Percentiles rank a stretch among this genome's conserved stretches.
phyloP scores from a whole-genome alignment of 108 stramenopile genomes.

The Licmophora abbreviata region DNA sequence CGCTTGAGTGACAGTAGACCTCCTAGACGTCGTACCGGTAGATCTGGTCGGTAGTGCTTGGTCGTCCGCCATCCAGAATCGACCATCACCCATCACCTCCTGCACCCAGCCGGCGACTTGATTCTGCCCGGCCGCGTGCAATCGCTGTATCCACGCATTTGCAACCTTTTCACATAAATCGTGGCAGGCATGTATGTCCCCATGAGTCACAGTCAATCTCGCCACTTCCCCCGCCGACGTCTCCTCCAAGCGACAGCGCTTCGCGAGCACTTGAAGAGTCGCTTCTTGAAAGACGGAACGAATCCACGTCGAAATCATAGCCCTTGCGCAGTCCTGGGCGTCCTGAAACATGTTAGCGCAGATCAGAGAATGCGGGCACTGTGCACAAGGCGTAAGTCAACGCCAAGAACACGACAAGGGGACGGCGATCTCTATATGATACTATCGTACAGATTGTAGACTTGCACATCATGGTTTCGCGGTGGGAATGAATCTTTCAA shows the following conservation, averaged over 20 bases:
- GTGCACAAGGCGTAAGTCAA: no score
- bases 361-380: no score
- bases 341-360: no score
- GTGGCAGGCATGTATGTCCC: neutral
- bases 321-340: neutral
- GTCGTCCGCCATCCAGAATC: neutral
- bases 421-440: no score
- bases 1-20: no score
- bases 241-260: neutral
- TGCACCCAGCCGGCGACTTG: neutral
- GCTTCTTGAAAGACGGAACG: constrained; percentile 5
- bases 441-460: no score
- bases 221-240: neutral
- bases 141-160: neutral
- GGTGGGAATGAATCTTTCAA: no score
- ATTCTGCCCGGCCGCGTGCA: neutral
- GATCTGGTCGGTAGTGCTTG: no score
- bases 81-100: neutral
- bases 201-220: neutral
- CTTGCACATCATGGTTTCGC: no score
- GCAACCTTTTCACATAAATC: neutral
- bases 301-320: constrained; percentile 2
- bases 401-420: no score
- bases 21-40: no score
- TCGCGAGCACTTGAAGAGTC: neutral